phyloP scores from a whole-genome alignment of 1,284 basidiomycete species.

The Filobasidium uniguttulatum region DNA sequence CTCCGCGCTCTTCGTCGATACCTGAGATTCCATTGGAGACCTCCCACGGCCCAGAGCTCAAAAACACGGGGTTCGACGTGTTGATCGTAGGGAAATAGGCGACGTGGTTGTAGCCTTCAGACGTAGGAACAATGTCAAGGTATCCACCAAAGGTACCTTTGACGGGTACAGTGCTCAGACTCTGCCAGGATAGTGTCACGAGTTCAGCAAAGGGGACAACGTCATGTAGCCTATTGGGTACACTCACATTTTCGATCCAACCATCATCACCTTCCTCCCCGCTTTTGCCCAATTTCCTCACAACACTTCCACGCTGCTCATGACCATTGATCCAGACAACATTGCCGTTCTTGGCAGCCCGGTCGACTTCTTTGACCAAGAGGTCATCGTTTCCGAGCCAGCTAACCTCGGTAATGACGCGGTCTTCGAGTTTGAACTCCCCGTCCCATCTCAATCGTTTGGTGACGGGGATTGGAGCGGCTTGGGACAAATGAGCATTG shows the following conservation, averaged over 20 bases:
- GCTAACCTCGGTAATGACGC: constrained; percentile 64
- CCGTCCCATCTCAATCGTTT: constrained; percentile 54
- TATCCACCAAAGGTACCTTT: constrained; percentile 48
- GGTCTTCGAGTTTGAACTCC: constrained; percentile 48
- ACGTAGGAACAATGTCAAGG: constrained; percentile 68
- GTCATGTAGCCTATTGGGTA: not conserved
- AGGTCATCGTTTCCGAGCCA: constrained; percentile 71
- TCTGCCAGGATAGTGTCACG: constrained; percentile 14
- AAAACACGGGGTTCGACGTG: constrained; percentile 54
- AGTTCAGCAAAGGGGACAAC: not conserved
- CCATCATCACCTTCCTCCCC: constrained; percentile 80
- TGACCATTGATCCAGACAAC: constrained; percentile 57
- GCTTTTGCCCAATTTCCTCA: constrained; percentile 57
- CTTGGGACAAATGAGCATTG: constrained; percentile 6
- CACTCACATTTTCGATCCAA: constrained; percentile 62
- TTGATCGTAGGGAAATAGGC: constrained; percentile 69
- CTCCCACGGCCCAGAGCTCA: constrained; percentile 83
- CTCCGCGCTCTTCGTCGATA: constrained; percentile 51
- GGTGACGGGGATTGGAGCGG: constrained; percentile 27
- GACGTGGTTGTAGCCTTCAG: constrained; percentile 73
- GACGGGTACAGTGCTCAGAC: constrained; percentile 36
- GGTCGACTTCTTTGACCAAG: constrained; percentile 72
- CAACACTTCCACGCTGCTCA: constrained; percentile 44
- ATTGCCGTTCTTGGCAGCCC: constrained; percentile 62
- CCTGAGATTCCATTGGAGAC: constrained; percentile 59